A percentile compares a stretch with the other conserved stretches of the same genome.
Evolutionary conservation across 148 eudicot genomes (phyloP).

Genomic region (Talinum fruticosum): DNA sequence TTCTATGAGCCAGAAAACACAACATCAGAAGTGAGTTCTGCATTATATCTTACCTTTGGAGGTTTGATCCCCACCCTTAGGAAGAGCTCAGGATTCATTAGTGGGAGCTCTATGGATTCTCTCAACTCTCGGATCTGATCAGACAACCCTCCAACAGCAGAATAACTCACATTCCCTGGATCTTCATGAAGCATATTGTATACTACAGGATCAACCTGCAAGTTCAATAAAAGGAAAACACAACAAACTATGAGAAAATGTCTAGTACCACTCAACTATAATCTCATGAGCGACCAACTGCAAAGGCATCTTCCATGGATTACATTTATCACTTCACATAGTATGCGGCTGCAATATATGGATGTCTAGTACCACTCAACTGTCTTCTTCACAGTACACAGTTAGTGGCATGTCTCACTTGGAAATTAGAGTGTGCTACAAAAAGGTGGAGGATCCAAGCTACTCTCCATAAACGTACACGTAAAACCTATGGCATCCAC

Average conservation of each 20-base stretch:
- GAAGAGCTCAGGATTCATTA: slow-evolving; percentile 99
- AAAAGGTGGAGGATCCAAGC: too few relatives aligned
- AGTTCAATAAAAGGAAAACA: not conserved
- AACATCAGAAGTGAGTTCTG: not conserved
- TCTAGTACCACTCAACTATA: not conserved
- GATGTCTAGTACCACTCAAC: not conserved
- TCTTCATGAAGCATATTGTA: slow-evolving; percentile 99
- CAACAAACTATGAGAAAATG: not conserved
- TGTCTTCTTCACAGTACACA: not conserved
- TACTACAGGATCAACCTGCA: slow-evolving; percentile 96
- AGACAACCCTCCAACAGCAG: slow-evolving; percentile 97
- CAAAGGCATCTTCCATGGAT: not conserved
- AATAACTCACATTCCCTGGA: slow-evolving; percentile 94
- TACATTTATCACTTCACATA: not conserved
- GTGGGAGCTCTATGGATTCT: slow-evolving; percentile 92
- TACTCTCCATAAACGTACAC: too few relatives aligned
- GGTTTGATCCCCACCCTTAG: slow-evolving; percentile 95
- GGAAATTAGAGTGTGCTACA: not conserved
- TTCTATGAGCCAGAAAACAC: not conserved
- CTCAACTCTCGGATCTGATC: slow-evolving; percentile 96
- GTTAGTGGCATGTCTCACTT: too few relatives aligned
- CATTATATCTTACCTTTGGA: slow-evolving; percentile 62
- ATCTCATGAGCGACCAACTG: not conserved
- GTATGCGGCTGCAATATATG: not conserved
- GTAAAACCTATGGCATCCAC: too few relatives aligned